Base-by-base conservation (phyloP, 768 basidiomycete genomes). In the Podaxis pistillaris region DNA sequence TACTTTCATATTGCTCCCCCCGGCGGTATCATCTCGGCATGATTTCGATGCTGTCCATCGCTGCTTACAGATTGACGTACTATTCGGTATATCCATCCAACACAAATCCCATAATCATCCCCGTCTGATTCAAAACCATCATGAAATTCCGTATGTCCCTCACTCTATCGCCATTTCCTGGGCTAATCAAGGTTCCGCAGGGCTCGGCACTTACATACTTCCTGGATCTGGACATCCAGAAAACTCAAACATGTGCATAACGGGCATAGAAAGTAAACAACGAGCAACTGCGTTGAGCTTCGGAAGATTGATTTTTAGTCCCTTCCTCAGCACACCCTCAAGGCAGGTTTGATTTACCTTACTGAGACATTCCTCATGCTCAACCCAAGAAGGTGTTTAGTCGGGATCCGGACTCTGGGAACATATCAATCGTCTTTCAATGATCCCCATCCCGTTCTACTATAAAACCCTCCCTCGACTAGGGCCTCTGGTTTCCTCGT, bases 361-460 rank as follows among this genome's bases (percentile, higher is more conserved):
- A 40, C 54, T 11, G 4, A 54, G 36, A 57, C 28, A 30, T 61
- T 44, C 54, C 60, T 56, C 49, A 33, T 56, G 22, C 51, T 33
- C 53, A 55, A 30, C 11, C 33, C 41, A 38, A 46, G 54, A 30
- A 36, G 41, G 49, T 40, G 7, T 17, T 19, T 50, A 55, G 30
- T 38, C 58, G 33, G 28, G 67, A 72, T 64, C 72, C 68, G 72
- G 72, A 51, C 41, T 40, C 36, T 49, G 46, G 47, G 46, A 50
- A 52, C 28, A 47, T 22, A 17, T 46, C 47, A 51, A 50, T 30
- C 19, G n/a, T 30, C 28, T 6, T 30, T 30, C 15, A 15, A 30
- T 30, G 26, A 30, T 51, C 47, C 47, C 24, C 58, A 17, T 36
- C 59, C 59, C 30, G 53, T n/a, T 22, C 37, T 37, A 19, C n/a